Base-by-base conservation (phyloP, 2,329 filamentous ascomycete genomes). In the Penicillium brasilianum region DNA sequence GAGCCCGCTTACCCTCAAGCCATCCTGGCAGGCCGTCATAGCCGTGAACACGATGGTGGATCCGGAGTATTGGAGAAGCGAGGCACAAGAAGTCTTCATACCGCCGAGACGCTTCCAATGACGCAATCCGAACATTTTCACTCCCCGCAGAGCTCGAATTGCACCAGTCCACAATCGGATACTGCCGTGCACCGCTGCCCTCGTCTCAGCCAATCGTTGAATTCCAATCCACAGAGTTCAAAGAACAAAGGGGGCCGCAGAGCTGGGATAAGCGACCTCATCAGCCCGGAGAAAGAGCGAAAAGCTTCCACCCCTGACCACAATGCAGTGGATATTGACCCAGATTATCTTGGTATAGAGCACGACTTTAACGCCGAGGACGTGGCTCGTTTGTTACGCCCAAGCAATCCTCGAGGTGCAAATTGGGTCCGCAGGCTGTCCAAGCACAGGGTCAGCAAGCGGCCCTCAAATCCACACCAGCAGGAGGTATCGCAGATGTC, bases 341-440 rank as follows among this genome's bases (percentile, higher is more conserved):
- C 58, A 5, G 58, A 48, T 14, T 61, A 34, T 18, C 32, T 56
- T 16, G 55, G 58, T 18, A 32, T 46, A 30, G 46, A 60, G 9
- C n/a, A 51, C 41, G 55, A 52, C 9, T 28, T 16, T 28, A 48
- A 59, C 16, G 28, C 30, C 10, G 34, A 61, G 22, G 55, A 63
- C 11, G 58, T 55, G 22, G 46, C 60, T 48, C 43, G 44, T 25
- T 28, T 53, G 37, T 25, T 59, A 11, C 62, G 57, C 6, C 51
- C 54, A 6, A 67, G 54, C 39, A 57, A 30, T 2, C 61, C 64
- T 13, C 61, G 64, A 11, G 59, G 55, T 13, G 39, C 58, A 18
- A 60, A 57, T 30, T 68, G 65, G 67, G 25, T 57, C 7, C 46
- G 53, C 32, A 57, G 41, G 16, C 62, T 69, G 28, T 68, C 64